phyloP scores from a whole-genome alignment of 345 rosid genomes.

The Balakata baccata region DNA sequence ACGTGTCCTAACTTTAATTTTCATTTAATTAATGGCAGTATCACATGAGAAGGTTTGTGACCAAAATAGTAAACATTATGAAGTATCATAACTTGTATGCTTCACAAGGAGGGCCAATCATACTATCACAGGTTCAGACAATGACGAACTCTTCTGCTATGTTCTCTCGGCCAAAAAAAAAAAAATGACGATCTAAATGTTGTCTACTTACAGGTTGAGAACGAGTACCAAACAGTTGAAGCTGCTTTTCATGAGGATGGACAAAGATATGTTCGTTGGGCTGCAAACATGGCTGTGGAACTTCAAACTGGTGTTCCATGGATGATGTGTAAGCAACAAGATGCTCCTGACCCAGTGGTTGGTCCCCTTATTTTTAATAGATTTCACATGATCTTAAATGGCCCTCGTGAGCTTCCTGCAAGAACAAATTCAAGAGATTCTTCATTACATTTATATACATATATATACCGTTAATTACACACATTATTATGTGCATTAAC shows the following conservation, averaged over 20 bases:
- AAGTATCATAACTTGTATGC: conserved; percentile 17
- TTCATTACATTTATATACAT: not conserved
- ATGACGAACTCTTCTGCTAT: too few relatives aligned
- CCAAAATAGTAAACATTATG: conserved; percentile 17
- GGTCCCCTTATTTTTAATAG: conserved; percentile 18
- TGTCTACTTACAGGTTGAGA: conserved; percentile 50
- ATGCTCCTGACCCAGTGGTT: conserved; percentile 87
- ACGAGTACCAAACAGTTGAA: conserved; percentile 60
- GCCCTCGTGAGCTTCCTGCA: not conserved
- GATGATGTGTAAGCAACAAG: conserved; percentile 84
- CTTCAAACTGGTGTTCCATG: conserved; percentile 80
- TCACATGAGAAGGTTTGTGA: conserved; percentile 20
- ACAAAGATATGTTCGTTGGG: conserved; percentile 63
- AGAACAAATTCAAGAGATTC: not conserved
- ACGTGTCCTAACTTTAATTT: not conserved
- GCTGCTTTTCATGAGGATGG: conserved; percentile 56
- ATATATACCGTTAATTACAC: too few relatives aligned
- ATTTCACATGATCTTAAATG: not conserved
- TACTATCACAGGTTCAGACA: conserved; percentile 19
- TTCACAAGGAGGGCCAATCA: conserved; percentile 28
- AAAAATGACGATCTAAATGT: not conserved
- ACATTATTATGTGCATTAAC: too few relatives aligned
- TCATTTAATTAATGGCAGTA: conserved; percentile 6
- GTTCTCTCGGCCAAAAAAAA: not conserved
- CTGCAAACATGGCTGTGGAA: conserved; percentile 58